A percentile compares a stretch with the other conserved stretches of the same genome.
Evolutionary conservation across 2,329 filamentous ascomycete species (phyloP).

Genomic region (Penicillium occitanis): DNA sequence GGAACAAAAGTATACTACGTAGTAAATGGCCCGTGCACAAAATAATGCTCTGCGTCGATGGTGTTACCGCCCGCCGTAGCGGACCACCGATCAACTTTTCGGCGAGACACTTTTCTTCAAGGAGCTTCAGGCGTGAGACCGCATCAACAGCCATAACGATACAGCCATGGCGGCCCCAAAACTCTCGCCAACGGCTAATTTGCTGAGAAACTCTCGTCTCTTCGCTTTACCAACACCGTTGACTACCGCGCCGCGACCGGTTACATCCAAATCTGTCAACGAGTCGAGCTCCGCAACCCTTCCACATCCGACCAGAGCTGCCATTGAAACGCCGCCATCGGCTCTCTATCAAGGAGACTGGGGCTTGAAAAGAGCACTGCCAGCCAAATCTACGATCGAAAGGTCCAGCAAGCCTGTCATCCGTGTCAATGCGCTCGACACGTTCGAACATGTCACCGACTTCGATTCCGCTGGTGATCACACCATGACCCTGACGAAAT

Average conservation of each 20-base stretch:
- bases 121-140: constrained; percentile 3
- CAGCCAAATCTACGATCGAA: constrained; percentile 69
- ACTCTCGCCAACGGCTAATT: constrained; percentile 61
- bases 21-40: not conserved
- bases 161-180: constrained; percentile 45
- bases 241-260: constrained; percentile 57
- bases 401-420: constrained; percentile 70
- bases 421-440: constrained; percentile 75
- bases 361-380: constrained; percentile 85
- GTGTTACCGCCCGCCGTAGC: constrained; percentile 27
- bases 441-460: constrained; percentile 83
- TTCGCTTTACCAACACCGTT: constrained; percentile 83
- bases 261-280: constrained; percentile 49
- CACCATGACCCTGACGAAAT: constrained; percentile 77
- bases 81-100: constrained; percentile 21
- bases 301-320: constrained; percentile 76
- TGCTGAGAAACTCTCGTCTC: constrained; percentile 83
- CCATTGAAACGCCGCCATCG: constrained; percentile 72
- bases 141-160: constrained; percentile 28
- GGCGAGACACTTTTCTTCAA: constrained; percentile 37
- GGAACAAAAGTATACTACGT: not conserved
- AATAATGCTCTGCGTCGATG: not conserved
- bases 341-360: constrained; percentile 81
- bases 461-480: constrained; percentile 82
- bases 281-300: constrained; percentile 70